Conservation (phyloP, 768 basidiomycete species). For the Trametes punicea region DNA sequence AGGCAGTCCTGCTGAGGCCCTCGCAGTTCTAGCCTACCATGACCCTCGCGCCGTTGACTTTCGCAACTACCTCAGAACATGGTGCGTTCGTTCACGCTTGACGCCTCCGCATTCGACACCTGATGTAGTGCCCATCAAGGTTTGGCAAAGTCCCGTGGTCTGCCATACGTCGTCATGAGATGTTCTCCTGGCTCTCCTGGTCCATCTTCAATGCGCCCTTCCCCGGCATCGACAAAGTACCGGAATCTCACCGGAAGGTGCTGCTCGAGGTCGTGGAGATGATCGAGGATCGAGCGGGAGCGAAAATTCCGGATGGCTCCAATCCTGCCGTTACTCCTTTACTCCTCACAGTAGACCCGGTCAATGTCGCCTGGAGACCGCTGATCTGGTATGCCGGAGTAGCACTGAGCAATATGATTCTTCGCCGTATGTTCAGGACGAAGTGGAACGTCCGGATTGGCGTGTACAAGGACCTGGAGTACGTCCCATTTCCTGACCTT, state of each 20-base stretch:
- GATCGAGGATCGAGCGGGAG: constrained; percentile 71
- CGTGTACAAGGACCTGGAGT: constrained; percentile 68
- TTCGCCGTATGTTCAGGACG: constrained; percentile 44
- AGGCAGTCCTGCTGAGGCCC: constrained; percentile 58
- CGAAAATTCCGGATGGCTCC: constrained; percentile 56
- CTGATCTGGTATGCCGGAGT: constrained; percentile 58
- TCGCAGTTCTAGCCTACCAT: constrained; percentile 51
- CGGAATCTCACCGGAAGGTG: constrained; percentile 42
- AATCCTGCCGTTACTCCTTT: constrained; percentile 51
- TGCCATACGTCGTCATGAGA: constrained; percentile 56
- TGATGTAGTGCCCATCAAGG: constrained; percentile 40
- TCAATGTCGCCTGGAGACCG: constrained; percentile 68
- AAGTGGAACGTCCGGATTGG: constrained; percentile 43
- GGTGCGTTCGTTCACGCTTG: constrained; percentile 27
- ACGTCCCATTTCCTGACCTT: constrained; percentile 24
- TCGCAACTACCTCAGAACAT: constrained; percentile 61
- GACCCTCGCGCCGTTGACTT: constrained; percentile 77
- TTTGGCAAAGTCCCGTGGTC: constrained; percentile 77
- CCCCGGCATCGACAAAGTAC: constrained; percentile 46
- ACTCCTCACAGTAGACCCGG: constrained; percentile 74
- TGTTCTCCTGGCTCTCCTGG: constrained; percentile 82
- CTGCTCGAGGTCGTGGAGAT: constrained; percentile 60
- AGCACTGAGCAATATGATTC: constrained; percentile 42
- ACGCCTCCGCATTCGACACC: background rate
- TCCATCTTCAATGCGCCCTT: constrained; percentile 69